Conservation (phyloP, 176 grass and related monocot species). For the Themeda triandra region DNA sequence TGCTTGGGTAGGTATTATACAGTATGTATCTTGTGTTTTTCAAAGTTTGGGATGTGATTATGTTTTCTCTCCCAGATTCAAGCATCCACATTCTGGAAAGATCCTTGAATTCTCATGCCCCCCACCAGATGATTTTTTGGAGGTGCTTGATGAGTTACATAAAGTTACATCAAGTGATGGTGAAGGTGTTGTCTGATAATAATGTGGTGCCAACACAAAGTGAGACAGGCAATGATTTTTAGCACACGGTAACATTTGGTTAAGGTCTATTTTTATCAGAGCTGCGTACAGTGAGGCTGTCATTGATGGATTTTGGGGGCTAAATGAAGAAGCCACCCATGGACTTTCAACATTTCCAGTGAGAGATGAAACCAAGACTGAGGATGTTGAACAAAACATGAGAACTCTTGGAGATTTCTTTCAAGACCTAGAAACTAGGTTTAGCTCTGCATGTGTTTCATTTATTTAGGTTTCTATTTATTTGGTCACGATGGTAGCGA, state of each 20-base stretch:
- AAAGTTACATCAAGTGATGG: conserved; percentile 13
- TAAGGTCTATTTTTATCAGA: conserved; percentile 20
- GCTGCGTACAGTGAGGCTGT: neutral
- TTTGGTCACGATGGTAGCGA: neutral
- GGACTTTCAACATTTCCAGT: conserved; percentile 31
- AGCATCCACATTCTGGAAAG: conserved; percentile 73
- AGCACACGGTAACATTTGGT: neutral
- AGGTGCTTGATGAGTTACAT: conserved; percentile 47
- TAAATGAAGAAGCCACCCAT: conserved; percentile 22
- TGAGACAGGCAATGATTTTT: neutral
- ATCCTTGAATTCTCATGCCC: conserved; percentile 63
- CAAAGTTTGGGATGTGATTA: neutral
- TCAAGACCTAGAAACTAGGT: neutral
- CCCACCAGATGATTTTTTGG: conserved; percentile 71
- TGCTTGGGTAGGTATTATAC: conserved; percentile 59
- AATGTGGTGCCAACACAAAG: neutral
- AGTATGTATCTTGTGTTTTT: conserved; percentile 14
- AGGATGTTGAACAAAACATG: conserved; percentile 27
- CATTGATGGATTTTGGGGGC: conserved; percentile 10
- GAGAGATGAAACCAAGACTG: neutral
- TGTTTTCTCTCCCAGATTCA: conserved; percentile 53
- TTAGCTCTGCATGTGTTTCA: neutral
- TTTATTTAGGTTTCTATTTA: neutral
- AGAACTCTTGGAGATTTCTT: neutral
- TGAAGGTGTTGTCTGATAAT: neutral